These are phyloP conservation scores for Termitomyces sp. DNA, from an alignment of 768 basidiomycete genomes.

Conservation along the genomic window DNA sequence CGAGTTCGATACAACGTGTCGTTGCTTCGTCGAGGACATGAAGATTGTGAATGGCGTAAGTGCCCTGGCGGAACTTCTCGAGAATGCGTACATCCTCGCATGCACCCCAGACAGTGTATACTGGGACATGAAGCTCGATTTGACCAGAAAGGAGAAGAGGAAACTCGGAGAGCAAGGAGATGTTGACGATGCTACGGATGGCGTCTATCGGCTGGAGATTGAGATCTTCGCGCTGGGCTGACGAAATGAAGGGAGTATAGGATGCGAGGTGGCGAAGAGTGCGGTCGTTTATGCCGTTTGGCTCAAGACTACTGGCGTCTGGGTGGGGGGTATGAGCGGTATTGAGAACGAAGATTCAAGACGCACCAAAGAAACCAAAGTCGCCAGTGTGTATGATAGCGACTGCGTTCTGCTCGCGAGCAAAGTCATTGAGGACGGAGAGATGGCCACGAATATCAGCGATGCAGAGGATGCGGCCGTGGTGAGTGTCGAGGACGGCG, in stretches of 20 bases:
- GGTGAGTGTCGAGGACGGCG: slow-evolving; percentile 70
- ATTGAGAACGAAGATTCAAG: neutral
- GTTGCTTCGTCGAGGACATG: slow-evolving; percentile 93
- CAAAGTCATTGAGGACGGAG: slow-evolving; percentile 85
- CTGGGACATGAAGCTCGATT: slow-evolving; percentile 86
- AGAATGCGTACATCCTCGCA: slow-evolving; percentile 93
- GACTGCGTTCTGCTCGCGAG: slow-evolving; percentile 80
- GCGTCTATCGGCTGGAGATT: slow-evolving; percentile 62
- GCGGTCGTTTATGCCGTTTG: slow-evolving; percentile 76
- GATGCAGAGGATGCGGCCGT: slow-evolving; percentile 88
- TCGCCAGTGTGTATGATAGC: slow-evolving; percentile 98
- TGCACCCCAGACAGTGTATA: slow-evolving; percentile 95
- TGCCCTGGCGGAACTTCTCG: slow-evolving; percentile 84
- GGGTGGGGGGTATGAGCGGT: slow-evolving; percentile 1
- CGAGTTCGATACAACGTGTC: slow-evolving; percentile 86
- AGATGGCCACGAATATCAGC: slow-evolving; percentile 91
- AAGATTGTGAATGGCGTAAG: slow-evolving; percentile 84
- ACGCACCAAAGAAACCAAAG: slow-evolving; percentile 94
- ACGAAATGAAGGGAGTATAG: slow-evolving; percentile 91
- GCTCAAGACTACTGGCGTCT: slow-evolving; percentile 77
- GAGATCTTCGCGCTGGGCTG: slow-evolving; percentile 75
- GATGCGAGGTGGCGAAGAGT: slow-evolving; percentile 93
- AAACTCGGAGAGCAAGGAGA: slow-evolving; percentile 87
- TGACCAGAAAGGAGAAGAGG: slow-evolving; percentile 86
- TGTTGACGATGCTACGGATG: slow-evolving; percentile 72